Evolutionary conservation across 1,284 basidiomycete genomes (phyloP), one percentile per base, ranked within the genome.

Genomic region (Austropuccinia psidii): DNA sequence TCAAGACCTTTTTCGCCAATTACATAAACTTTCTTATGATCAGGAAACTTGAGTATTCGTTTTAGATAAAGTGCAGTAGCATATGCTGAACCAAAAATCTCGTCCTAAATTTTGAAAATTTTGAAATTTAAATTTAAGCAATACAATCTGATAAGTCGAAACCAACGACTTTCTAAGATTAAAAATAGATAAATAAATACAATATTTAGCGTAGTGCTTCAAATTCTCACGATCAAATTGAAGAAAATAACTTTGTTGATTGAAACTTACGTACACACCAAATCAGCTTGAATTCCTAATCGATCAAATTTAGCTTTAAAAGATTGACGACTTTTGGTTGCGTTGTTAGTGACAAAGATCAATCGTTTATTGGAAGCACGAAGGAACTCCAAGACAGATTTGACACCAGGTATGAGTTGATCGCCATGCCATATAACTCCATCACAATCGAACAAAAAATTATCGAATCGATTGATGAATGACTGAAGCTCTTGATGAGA

Each of bases 281-380:
- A 88, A 78, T 89, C 84, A 17, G 88, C 91, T 79, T 93, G 85
- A 57, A 97, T 86, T 39, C 91, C 93, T 72, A 98, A 85, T 77
- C 87, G 85, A 80, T 95, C 90, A 79, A 99, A 97, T 81, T 94
- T 96, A 66, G 85, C 84, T 83, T 92, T 92, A 85, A 94, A 94
- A 79, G 84, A 88, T 80, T 84, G 86, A 66, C 95, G 84, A 13
- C 91, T 94, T 83, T 95, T 94, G 60, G 89, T 93, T n/a, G 95
- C 95, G 80, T 98, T 98, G 83, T 98, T 98, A 35, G 94, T 97
- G 45, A 98, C 93, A 80, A 98, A 99, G 47, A 98, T 84, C 64
- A 98, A 83, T 74, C 87, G 86, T 84, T 98, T 98, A 68, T 89
- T 91, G 88, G 79, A 70, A 27, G 58, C 69, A 31, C 77, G 75